Evolutionary conservation across 2,329 filamentous ascomycete species (phyloP), one percentile per base, ranked within the genome.

Genomic region (Curvularia spicifera): DNA sequence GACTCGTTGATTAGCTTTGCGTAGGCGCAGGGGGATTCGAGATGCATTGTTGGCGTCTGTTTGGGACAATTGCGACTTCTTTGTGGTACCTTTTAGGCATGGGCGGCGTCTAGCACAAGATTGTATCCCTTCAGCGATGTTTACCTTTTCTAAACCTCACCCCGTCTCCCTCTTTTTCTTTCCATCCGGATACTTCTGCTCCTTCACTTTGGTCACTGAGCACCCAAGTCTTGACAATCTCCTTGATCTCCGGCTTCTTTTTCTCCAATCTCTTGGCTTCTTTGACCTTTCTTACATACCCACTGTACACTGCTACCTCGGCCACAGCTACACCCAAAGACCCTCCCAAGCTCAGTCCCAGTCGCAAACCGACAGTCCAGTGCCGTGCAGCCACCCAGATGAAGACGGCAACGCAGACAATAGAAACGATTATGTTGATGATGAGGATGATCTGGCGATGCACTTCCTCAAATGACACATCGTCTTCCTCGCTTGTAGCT

Each of bases 361-460:
- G 72, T 26, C 91, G 81, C 43, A 87, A 83, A 0, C 90, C 87
- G 1, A 89, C 84, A 61, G 84, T 88, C 91, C 90, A 94, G 83
- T 90, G 91, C 50, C 87, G 82, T 1, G 89, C 89, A 15, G 85
- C 84, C n/a, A 93, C 83, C 91, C 91, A 95, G 33, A 95, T 84
- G 7, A 90, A 91, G 2, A 84, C 87, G 2, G 87, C 89, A 50
- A 90, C 90, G 44, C 93, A 91, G 2, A 94, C 80, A 52, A 97
- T 90, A 51, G 91, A 96, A 52, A 97, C 83, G 39, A 97, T 79
- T 50, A 98, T 92, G 75, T 98, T 99, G 69, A 96, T 83, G 51
- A 98, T 92, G 7, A 98, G 82, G 42, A 90, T 88, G 56, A 95
- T 79, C 70, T 95, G 91, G n/a, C 90, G 84, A 73, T 94, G 89